These are phyloP conservation scores for Asclepias syriaca DNA, from an alignment of 257 asterid species.

Conservation along the genomic window DNA sequence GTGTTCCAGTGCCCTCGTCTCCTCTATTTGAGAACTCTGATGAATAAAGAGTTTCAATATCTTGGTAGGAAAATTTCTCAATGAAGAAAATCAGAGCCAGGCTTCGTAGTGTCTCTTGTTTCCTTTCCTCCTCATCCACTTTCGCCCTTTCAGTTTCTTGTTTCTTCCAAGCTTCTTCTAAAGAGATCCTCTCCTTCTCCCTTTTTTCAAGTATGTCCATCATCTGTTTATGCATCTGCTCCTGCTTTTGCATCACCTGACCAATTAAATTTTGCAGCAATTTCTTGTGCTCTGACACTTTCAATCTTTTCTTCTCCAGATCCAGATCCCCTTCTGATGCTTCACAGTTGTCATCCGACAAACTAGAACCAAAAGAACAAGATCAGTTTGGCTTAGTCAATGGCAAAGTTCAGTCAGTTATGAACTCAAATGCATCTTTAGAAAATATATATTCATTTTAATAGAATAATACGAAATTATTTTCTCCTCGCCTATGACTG, in stretches of 20 bases:
- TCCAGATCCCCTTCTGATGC: constrained; percentile 1
- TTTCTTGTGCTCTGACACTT: background rate
- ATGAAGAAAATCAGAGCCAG: constrained; percentile 14
- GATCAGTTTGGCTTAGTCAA: background rate
- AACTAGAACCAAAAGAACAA: constrained; percentile 20
- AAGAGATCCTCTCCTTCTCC: constrained; percentile 22
- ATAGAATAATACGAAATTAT: background rate
- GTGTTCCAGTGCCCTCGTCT: background rate
- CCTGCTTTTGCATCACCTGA: constrained; percentile 16
- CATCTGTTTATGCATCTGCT: constrained; percentile 25
- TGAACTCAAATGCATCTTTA: background rate
- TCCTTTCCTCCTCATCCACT: constrained; percentile 17
- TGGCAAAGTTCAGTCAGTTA: background rate
- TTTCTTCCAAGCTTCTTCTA: constrained; percentile 29
- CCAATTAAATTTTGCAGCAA: background rate
- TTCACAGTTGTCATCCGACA: constrained; percentile 20
- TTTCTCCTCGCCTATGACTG: background rate
- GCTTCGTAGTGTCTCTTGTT: constrained; percentile 24
- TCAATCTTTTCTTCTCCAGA: background rate
- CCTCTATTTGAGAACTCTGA: background rate
- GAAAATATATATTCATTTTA: background rate
- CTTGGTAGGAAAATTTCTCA: constrained; percentile 20
- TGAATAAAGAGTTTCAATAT: constrained; percentile 6
- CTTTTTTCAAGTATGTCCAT: constrained; percentile 21
- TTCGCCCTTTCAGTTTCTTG: constrained; percentile 24